A percentile compares a stretch with the other conserved stretches of the same genome.
Conservation (phyloP, 208 protist genomes). For the Tritrichomonas musculus region DNA sequence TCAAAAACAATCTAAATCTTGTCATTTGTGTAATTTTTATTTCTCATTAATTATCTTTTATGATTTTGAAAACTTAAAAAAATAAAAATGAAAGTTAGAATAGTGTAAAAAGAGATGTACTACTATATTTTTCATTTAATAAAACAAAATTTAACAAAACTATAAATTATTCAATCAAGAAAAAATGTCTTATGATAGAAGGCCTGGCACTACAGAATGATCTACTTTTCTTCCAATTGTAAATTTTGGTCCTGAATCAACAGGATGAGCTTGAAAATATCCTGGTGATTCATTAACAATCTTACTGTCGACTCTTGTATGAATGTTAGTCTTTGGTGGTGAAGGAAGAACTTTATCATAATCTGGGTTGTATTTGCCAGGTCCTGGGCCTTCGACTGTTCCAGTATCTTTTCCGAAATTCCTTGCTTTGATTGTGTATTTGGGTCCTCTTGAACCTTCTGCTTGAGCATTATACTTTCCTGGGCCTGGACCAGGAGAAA, state of each 20-base stretch:
- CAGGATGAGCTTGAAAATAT: not conserved
- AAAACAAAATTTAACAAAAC: too few species aligned
- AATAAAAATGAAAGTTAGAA: too few species aligned
- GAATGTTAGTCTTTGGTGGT: not conserved
- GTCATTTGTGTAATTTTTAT: too few species aligned
- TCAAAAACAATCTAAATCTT: too few species aligned
- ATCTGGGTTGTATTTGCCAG: not conserved
- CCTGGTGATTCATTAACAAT: not conserved
- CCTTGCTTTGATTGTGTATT: conserved; percentile 12
- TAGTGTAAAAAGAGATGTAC: too few species aligned
- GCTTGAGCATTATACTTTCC: not conserved
- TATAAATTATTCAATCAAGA: not conserved
- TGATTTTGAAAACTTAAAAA: too few species aligned
- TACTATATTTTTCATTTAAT: too few species aligned
- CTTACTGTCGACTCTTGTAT: too few species aligned
- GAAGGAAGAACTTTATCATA: not conserved
- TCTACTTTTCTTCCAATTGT: not conserved
- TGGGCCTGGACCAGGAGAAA: not conserved
- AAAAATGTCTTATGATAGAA: not conserved
- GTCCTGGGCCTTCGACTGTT: not conserved
- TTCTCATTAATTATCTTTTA: too few species aligned
- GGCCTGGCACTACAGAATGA: not conserved
- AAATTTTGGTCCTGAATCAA: not conserved
- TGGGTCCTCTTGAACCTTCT: not conserved
- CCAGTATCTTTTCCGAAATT: not conserved